Conservation (phyloP, 345 rosid species). For the Stellera chamaejasme region DNA sequence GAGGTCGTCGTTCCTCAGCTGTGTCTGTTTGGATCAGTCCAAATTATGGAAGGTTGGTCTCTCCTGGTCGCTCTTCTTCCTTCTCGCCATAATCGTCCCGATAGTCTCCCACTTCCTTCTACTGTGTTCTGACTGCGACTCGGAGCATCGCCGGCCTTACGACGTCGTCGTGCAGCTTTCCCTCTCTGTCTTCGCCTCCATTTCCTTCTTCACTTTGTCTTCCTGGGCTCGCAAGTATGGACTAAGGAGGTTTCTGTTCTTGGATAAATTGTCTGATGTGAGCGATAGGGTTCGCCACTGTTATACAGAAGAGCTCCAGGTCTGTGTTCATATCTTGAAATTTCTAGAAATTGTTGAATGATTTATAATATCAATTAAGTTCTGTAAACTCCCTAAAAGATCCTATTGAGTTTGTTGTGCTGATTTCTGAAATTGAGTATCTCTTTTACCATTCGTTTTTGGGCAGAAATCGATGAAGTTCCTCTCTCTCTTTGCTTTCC, state of each 20-base stretch:
- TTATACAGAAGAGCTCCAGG: constrained; percentile 62
- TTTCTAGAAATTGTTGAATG: no score
- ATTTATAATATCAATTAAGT: constrained; percentile 1
- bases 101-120: constrained; percentile 63
- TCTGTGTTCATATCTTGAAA: constrained; percentile 1
- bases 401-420: no score
- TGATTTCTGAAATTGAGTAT: background rate
- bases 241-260: constrained; percentile 53
- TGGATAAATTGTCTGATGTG: constrained; percentile 53
- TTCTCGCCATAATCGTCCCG: constrained; percentile 53
- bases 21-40: constrained; percentile 57
- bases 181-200: constrained; percentile 56
- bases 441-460: background rate
- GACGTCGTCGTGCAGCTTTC: constrained; percentile 67
- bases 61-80: constrained; percentile 67
- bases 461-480: constrained; percentile 70
- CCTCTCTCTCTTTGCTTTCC: constrained; percentile 58
- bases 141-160: constrained; percentile 61
- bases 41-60: constrained; percentile 36
- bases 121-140: constrained; percentile 57
- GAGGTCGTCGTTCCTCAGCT: constrained; percentile 35
- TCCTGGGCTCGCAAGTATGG: constrained; percentile 71
- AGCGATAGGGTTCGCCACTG: constrained; percentile 46
- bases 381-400: background rate
- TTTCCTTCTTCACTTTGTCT: constrained; percentile 56